These are phyloP conservation scores for Plenodomus tracheiphilus DNA, from an alignment of 2,329 filamentous ascomycete species.

Conservation along the genomic window DNA sequence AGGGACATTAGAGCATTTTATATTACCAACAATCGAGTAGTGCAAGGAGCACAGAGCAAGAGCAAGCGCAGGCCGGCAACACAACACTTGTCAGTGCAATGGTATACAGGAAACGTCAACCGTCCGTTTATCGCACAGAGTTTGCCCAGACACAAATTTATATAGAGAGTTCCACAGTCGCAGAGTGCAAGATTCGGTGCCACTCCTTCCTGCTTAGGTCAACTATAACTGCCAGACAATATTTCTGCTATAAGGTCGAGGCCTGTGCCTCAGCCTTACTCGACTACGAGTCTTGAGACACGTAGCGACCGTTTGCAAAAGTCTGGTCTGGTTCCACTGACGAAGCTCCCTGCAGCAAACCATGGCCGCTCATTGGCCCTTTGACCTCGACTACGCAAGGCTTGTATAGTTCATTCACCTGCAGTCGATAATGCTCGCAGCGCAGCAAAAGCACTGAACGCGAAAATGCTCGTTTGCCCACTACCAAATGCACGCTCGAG, in stretches of 20 bases:
- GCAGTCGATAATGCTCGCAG: background rate
- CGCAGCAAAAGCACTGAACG: background rate
- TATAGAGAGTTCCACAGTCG: background rate
- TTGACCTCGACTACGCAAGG: background rate
- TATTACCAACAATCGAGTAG: too few relatives aligned
- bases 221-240: too few relatives aligned
- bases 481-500: background rate
- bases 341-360: background rate
- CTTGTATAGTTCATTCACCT: background rate
- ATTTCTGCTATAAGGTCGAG: too few relatives aligned
- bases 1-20: background rate
- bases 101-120: background rate
- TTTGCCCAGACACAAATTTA: background rate
- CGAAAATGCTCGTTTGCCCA: background rate
- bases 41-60: too few relatives aligned
- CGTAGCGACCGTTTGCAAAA: too few relatives aligned
- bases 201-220: background rate
- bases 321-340: background rate
- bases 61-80: background rate
- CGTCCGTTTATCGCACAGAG: background rate
- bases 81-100: background rate
- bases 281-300: background rate
- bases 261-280: background rate
- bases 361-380: background rate
- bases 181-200: background rate